These are phyloP conservation scores for Arthrobotrys musiformis DNA, from an alignment of 2,329 filamentous ascomycete species.

Conservation along the genomic window DNA sequence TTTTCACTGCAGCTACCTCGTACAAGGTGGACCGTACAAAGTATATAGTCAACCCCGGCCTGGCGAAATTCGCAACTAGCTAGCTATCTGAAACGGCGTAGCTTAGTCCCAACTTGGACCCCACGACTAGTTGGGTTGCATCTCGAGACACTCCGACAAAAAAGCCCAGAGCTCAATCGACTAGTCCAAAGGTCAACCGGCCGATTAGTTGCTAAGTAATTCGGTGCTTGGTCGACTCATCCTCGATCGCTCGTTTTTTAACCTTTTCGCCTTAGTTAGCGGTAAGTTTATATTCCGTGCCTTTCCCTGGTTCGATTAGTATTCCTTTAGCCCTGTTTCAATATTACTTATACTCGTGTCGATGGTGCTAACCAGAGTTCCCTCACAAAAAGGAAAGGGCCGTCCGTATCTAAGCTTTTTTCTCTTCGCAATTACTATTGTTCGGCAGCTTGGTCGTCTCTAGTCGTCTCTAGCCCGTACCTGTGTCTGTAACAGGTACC, in stretches of 20 bases:
- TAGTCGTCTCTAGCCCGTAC: neutral
- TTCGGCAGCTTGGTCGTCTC: neutral
- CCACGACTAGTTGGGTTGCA: constrained; percentile 38
- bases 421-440: constrained; percentile 5
- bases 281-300: constrained; percentile 18
- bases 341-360: constrained; percentile 22
- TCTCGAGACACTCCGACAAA: constrained; percentile 17
- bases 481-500: neutral
- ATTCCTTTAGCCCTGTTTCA: constrained; percentile 20
- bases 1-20: neutral
- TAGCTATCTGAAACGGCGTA: constrained; percentile 41
- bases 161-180: constrained; percentile 24
- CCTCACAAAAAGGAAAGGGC: constrained; percentile 8
- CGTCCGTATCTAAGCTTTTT: constrained; percentile 17
- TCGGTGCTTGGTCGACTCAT: constrained; percentile 4
- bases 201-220: too few species aligned
- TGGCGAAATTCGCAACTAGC: neutral
- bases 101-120: constrained; percentile 17
- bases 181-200: neutral
- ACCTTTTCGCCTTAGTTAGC: constrained; percentile 6
- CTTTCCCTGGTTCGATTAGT: constrained; percentile 18
- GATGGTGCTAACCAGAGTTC: constrained; percentile 13
- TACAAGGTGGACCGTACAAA: neutral
- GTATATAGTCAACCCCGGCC: neutral
- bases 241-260: neutral